phyloP scores from a whole-genome alignment of 2,329 filamentous ascomycete genomes.

The Aspergillus sp. region DNA sequence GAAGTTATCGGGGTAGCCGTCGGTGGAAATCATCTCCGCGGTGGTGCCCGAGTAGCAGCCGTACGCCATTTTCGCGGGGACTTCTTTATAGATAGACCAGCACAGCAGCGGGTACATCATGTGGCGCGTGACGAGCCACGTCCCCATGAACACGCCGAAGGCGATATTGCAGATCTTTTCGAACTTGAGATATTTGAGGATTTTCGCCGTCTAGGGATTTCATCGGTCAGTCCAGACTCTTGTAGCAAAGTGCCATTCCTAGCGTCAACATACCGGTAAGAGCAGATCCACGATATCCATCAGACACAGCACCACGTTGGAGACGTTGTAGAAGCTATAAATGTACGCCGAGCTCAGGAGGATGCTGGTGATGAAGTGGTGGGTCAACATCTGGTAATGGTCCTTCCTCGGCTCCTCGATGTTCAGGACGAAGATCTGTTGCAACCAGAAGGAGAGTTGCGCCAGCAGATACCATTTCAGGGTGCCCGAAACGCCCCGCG shows the following conservation, averaged over 20 bases:
- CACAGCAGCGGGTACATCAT: slow-evolving; percentile 74
- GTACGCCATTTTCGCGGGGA: slow-evolving; percentile 60
- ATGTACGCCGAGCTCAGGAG: slow-evolving; percentile 81
- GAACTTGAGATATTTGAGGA: slow-evolving; percentile 84
- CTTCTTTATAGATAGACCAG: slow-evolving; percentile 75
- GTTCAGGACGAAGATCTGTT: slow-evolving; percentile 91
- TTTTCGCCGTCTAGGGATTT: slow-evolving; percentile 71
- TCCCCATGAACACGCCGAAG: slow-evolving; percentile 81
- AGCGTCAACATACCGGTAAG: slow-evolving; percentile 65
- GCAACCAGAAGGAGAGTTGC: slow-evolving; percentile 89
- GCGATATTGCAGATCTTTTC: slow-evolving; percentile 73
- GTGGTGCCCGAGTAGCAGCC: slow-evolving; percentile 68
- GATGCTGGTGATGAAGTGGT: slow-evolving; percentile 84
- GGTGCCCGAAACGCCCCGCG: slow-evolving; percentile 68
- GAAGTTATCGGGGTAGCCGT: slow-evolving; percentile 45
- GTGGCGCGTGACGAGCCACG: slow-evolving; percentile 83
- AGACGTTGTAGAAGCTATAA: slow-evolving; percentile 83
- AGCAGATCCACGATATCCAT: slow-evolving; percentile 94
- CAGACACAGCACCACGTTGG: slow-evolving; percentile 81
- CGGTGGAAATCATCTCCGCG: slow-evolving; percentile 32
- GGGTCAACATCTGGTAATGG: slow-evolving; percentile 91
- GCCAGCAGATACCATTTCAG: slow-evolving; percentile 88
- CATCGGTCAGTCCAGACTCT: slow-evolving; percentile 1
- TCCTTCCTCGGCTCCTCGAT: slow-evolving; percentile 95
- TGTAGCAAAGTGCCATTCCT: not conserved